Evolutionary conservation across 148 eudicot genomes (phyloP), one percentile per base, ranked within the genome.

Genomic region (Dianthus caryophyllus): DNA sequence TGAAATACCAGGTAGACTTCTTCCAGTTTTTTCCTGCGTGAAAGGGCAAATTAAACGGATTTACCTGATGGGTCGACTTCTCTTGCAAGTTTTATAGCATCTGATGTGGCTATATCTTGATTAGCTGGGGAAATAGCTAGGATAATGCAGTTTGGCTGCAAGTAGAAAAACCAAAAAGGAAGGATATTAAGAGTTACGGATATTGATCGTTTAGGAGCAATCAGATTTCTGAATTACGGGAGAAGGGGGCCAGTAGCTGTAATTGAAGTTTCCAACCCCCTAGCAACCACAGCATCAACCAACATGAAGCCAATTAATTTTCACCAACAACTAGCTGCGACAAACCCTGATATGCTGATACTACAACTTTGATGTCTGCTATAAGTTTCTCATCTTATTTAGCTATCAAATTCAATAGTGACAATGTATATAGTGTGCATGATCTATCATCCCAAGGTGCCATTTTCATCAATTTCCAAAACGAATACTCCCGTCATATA

Each of bases 51-150:
- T 12, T 20, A 55, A 29, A 26, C 25, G 25, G 57, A 22, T 27
- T 60, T 83, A 95, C 99, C 99, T 66, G 93, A 46, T 22, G 99
- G 93, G 80, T 95, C 97, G 80, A 95, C 99, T 85, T 95, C 99
- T 87, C 87, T 88, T 52, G 97, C 99, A 72, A 95, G 90, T 82
- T 95, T 95, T 78, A 95, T 95, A 63, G 99, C 99, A 88, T 95
- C 99, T 57, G 99, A 95, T 46, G 99, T 95, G 73, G 99, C 99
- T 76, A 95, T 90, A 75, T 90, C 99, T 85, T 95, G 99, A 87
- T 95, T 95, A 72, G 99, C 99, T 41, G 99, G 99, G 72, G 98
- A 90, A 80, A 95, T 95, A 66, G 99, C 99, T 76, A 95, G 80
- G 64, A 95, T 95, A 66, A 95, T 90, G 85, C 96, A 83, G 75